Base-by-base conservation (phyloP, 139 green algal species). In the Pleodorina starrii region DNA sequence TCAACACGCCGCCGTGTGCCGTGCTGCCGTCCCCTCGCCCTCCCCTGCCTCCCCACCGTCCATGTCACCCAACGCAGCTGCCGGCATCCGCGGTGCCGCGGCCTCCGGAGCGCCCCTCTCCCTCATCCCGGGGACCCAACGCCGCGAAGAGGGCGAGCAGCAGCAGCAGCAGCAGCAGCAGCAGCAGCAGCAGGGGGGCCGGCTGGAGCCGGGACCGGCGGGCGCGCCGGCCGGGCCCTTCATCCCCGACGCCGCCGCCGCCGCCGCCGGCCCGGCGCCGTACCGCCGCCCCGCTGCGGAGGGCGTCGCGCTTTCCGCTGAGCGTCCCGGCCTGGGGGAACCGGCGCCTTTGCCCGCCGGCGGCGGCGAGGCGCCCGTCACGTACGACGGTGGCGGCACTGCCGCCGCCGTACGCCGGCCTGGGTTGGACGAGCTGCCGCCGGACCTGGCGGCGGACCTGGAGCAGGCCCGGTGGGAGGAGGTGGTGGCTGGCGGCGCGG, bases 311-410 rank as follows among this genome's bases (percentile, higher is more conserved):
- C 25, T 82, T 2, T 82, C 74, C 27, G 29, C 74, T 0, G 74
- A 82, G 27, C 43, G 74, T 16, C 74, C 74, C 27, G 74, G 74
- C 43, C 32, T 82, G 32, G 74, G 74, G 2, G 74, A 43, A 44
- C 74, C 74, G 44, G 14, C 27, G 44, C 44, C 74, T 0, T 7
- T 82, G 74, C 9, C 9, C 27, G 74, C 44, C 27, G 44, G 74
- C 46, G 74, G 11, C 6, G 46, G 74, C 19, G 44, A 63, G 5
- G 38, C 23, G 73, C 44, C 43, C 6, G 68, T 43, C 68, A 46
- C 23, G 68, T 43, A 76, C 35, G 36, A 46, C 68, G 35, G 68
- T 7, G 38, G 29, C 6, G 16, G 68, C 9, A 48, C 68, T n/a
- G n/a, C n/a, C n/a, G n/a, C n/a, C n/a, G n/a, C n/a, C n/a, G n/a